These are phyloP conservation scores for Parmelia sp. DNA, from an alignment of 495 filamentous ascomycete genomes.

Conservation along the genomic window DNA sequence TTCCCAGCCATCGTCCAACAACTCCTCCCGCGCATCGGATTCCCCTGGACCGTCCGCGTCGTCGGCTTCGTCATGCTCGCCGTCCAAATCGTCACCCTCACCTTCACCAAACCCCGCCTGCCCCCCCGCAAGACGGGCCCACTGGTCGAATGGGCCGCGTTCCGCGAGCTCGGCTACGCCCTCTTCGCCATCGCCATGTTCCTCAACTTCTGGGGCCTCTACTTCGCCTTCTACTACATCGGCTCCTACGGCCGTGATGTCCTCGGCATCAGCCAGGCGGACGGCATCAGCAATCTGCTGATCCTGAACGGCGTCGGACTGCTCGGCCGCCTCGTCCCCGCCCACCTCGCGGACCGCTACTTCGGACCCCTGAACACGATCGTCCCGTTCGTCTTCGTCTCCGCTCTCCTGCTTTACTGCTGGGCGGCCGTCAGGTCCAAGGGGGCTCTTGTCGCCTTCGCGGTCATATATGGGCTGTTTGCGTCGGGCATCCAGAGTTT, in stretches of 20 bases:
- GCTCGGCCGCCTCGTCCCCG: conserved; percentile 53
- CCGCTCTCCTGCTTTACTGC: conserved; percentile 42
- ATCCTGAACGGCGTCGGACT: conserved; percentile 60
- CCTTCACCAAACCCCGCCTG: conserved; percentile 55
- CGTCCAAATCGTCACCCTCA: conserved; percentile 46
- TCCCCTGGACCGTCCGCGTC: conserved; percentile 69
- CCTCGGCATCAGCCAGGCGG: conserved; percentile 46
- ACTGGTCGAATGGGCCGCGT: conserved; percentile 61
- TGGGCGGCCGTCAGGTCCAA: conserved; percentile 51
- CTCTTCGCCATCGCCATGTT: conserved; percentile 63
- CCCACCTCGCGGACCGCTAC: conserved; percentile 51
- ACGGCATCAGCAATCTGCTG: conserved; percentile 57
- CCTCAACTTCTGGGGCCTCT: conserved; percentile 60
- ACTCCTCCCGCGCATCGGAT: conserved; percentile 63
- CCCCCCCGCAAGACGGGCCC: conserved; percentile 58
- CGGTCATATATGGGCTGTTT: conserved; percentile 50
- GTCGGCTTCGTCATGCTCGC: conserved; percentile 67
- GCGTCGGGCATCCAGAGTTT: conserved; percentile 57
- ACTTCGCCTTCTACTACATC: conserved; percentile 54
- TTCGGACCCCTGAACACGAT: conserved; percentile 52
- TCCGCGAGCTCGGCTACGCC: conserved; percentile 58
- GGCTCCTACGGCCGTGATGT: conserved; percentile 51
- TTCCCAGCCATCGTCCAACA: conserved; percentile 67
- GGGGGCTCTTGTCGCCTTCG: conserved; percentile 49
- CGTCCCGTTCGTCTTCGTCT: conserved; percentile 38